phyloP scores from a whole-genome alignment of 1,284 basidiomycete species.

The Cutaneotrichosporon sp. region DNA sequence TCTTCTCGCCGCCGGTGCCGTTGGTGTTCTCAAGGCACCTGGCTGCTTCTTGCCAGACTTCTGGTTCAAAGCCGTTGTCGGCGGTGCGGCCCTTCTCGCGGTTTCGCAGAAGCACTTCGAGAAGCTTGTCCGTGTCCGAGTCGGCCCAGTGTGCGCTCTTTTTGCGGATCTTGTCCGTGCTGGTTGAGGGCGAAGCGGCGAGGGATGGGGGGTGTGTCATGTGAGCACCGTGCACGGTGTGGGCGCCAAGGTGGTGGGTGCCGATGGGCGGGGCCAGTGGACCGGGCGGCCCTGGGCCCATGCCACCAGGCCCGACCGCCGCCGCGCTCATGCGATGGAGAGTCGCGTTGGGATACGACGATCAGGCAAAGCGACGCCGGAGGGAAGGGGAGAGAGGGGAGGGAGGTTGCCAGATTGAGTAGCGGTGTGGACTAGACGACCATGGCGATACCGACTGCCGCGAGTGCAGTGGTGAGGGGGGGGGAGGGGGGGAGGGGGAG shows the following conservation, averaged over 20 bases:
- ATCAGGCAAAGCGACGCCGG: background rate
- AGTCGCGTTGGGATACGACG: conserved; percentile 8
- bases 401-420: background rate
- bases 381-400: background rate
- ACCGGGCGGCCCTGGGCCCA: conserved; percentile 11
- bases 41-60: conserved; percentile 45
- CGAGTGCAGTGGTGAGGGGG: background rate
- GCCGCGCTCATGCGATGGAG: conserved; percentile 12
- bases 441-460: conserved; percentile 1
- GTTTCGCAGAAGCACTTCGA: conserved; percentile 35
- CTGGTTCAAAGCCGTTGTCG: conserved; percentile 49
- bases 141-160: conserved; percentile 48
- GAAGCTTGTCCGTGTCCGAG: conserved; percentile 37
- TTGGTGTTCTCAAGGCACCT: conserved; percentile 28
- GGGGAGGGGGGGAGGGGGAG: too few relatives aligned
- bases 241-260: background rate
- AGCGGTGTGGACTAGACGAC: background rate
- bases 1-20: conserved; percentile 46
- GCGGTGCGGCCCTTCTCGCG: conserved; percentile 40
- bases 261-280: background rate
- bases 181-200: background rate
- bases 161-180: conserved; percentile 27
- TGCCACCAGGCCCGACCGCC: conserved; percentile 10
- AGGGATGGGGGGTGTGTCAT: conserved; percentile 2
- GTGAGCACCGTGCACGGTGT: background rate